These are phyloP conservation scores for Aaosphaeria arxii DNA, from an alignment of 2,329 filamentous ascomycete genomes.

Conservation along the genomic window DNA sequence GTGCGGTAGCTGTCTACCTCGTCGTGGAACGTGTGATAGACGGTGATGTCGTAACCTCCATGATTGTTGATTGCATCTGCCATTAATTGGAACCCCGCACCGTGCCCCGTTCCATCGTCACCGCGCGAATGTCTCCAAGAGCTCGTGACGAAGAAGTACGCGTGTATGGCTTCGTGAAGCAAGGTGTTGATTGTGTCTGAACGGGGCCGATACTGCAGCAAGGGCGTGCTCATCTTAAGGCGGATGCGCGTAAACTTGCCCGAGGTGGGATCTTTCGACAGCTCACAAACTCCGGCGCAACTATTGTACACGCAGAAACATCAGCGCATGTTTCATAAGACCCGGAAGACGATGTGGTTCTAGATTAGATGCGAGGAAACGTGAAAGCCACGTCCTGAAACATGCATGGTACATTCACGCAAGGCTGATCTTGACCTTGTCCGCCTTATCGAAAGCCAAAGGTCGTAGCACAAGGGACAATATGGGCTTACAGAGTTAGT, in stretches of 20 bases:
- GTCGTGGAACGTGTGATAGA: constrained; percentile 46
- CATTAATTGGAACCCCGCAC: constrained; percentile 41
- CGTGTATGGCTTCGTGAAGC: constrained; percentile 45
- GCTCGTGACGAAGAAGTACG: constrained; percentile 47
- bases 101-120: constrained; percentile 44
- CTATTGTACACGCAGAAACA: constrained; percentile 8
- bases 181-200: constrained; percentile 44
- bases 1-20: constrained; percentile 46
- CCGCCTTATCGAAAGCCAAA: too few relatives aligned
- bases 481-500: constrained; percentile 38
- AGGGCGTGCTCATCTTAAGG: constrained; percentile 43
- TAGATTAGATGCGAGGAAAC: too few relatives aligned
- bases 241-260: constrained; percentile 39
- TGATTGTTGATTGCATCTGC: constrained; percentile 46
- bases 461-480: too few relatives aligned
- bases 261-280: constrained; percentile 36
- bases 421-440: too few relatives aligned
- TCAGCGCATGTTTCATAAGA: not conserved
- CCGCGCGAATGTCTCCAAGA: constrained; percentile 42
- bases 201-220: constrained; percentile 44
- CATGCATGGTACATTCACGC: not conserved
- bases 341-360: not conserved
- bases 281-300: constrained; percentile 46
- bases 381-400: not conserved
- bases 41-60: constrained; percentile 39